These are phyloP conservation scores for Knoxia roxburghii DNA, from an alignment of 257 asterid genomes.

Conservation along the genomic window DNA sequence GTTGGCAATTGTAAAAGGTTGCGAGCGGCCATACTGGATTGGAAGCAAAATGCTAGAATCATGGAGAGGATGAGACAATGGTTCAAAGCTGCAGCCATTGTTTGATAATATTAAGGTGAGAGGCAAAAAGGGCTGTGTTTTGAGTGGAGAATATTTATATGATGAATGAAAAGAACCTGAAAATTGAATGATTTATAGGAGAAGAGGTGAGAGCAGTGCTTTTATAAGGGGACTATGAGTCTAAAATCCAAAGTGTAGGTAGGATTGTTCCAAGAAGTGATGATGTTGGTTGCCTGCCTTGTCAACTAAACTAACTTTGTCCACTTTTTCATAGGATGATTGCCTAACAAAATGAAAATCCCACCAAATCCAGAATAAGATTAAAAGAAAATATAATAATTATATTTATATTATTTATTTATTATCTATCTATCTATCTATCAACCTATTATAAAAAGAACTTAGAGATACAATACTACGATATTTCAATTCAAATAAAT, in stretches of 20 bases:
- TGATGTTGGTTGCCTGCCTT: not conserved
- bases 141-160: too few relatives aligned
- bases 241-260: not conserved
- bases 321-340: not conserved
- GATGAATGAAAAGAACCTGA: too few relatives aligned
- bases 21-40: slow-evolving; percentile 10
- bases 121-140: not conserved
- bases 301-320: not conserved
- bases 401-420: too few relatives aligned
- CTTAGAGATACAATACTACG: too few relatives aligned
- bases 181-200: too few relatives aligned
- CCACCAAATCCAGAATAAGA: not conserved
- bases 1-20: slow-evolving; percentile 10
- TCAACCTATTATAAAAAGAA: too few relatives aligned
- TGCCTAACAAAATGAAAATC: not conserved
- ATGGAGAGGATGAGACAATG: slow-evolving; percentile 6
- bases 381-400: too few relatives aligned
- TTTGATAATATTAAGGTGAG: not conserved
- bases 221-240: not conserved
- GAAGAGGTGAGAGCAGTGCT: too few relatives aligned
- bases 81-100: slow-evolving; percentile 13
- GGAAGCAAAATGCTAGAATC: not conserved
- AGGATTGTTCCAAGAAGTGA: not conserved
- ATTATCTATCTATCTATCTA: too few relatives aligned
- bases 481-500: too few relatives aligned